A percentile compares a stretch with the other conserved stretches of the same genome.
These are phyloP conservation scores for Grammothele lineata DNA, from an alignment of 768 basidiomycete genomes.

Conservation along the genomic window DNA sequence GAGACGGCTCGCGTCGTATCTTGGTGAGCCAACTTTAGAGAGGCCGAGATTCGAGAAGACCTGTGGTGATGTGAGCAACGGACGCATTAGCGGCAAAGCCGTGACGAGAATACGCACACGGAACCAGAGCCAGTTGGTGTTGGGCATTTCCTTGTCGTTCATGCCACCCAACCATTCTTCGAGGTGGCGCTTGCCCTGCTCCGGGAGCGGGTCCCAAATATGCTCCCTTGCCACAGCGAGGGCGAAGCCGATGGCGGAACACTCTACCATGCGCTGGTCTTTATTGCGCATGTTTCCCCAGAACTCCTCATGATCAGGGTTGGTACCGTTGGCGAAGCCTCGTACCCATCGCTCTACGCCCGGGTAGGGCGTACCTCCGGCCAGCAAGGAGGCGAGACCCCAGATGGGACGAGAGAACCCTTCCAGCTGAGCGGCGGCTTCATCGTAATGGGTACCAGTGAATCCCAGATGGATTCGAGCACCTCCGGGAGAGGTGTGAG, in stretches of 20 bases:
- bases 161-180: constrained; percentile 69
- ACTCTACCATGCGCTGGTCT: constrained; percentile 82
- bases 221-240: constrained; percentile 62
- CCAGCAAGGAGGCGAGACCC: constrained; percentile 64
- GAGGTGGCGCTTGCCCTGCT: constrained; percentile 50
- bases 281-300: constrained; percentile 74
- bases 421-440: constrained; percentile 67
- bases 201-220: constrained; percentile 57
- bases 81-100: too few relatives aligned
- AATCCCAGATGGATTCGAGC: constrained; percentile 66
- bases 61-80: constrained; percentile 26
- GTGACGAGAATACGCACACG: constrained; percentile 47
- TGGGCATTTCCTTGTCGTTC: constrained; percentile 81
- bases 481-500: constrained; percentile 71
- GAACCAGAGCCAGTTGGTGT: constrained; percentile 85
- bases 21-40: constrained; percentile 52
- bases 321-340: constrained; percentile 66
- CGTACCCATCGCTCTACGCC: constrained; percentile 59
- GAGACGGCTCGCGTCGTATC: constrained; percentile 57
- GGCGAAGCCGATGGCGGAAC: constrained; percentile 70
- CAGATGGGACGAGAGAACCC: constrained; percentile 75
- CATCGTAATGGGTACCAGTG: constrained; percentile 71
- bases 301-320: constrained; percentile 63
- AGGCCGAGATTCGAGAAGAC: constrained; percentile 75
- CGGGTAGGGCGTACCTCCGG: constrained; percentile 57